These are phyloP conservation scores for Trypanosoma cruzi DNA, from an alignment of 208 protist genomes.

Conservation along the genomic window DNA sequence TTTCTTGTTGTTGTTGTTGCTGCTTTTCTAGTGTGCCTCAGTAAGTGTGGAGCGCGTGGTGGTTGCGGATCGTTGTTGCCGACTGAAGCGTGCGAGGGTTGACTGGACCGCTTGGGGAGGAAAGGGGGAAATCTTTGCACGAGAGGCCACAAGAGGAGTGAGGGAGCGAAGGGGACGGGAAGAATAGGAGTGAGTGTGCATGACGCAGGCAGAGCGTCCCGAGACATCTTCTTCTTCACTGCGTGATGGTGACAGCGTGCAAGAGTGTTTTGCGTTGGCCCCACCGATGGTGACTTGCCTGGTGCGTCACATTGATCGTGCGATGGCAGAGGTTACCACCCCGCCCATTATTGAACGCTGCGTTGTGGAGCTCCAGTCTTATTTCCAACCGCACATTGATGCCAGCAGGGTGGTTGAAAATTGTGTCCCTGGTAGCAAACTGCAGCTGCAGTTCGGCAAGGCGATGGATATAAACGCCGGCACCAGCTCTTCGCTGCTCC, in stretches of 20 bases:
- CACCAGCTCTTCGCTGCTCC: conserved; percentile 43
- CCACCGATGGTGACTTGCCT: conserved; percentile 62
- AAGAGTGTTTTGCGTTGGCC: conserved; percentile 35
- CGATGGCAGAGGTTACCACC: conserved; percentile 46
- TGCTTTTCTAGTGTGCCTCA: not conserved
- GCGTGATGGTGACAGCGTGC: conserved; percentile 8
- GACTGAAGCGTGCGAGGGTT: not conserved
- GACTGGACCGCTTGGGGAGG: not conserved
- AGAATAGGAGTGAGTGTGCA: not conserved
- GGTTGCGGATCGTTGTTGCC: not conserved
- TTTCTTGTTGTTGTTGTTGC: no score
- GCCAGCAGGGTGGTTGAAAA: conserved; percentile 17
- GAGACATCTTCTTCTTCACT: not conserved
- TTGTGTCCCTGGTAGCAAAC: conserved; percentile 41
- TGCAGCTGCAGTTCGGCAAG: conserved; percentile 71
- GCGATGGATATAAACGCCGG: conserved; percentile 48
- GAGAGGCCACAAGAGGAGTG: not conserved
- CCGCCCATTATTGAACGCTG: conserved; percentile 58
- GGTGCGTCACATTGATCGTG: conserved; percentile 58
- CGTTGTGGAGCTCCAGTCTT: conserved; percentile 59
- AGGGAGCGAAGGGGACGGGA: not conserved
- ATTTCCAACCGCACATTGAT: conserved; percentile 37
- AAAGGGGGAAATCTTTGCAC: not conserved
- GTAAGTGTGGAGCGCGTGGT: not conserved
- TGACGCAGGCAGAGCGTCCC: not conserved